A percentile compares a stretch with the other conserved stretches of the same genome.
These are phyloP conservation scores for Globisporangium apiculatum DNA, from an alignment of 352 stramenopile species.

Conservation along the genomic window DNA sequence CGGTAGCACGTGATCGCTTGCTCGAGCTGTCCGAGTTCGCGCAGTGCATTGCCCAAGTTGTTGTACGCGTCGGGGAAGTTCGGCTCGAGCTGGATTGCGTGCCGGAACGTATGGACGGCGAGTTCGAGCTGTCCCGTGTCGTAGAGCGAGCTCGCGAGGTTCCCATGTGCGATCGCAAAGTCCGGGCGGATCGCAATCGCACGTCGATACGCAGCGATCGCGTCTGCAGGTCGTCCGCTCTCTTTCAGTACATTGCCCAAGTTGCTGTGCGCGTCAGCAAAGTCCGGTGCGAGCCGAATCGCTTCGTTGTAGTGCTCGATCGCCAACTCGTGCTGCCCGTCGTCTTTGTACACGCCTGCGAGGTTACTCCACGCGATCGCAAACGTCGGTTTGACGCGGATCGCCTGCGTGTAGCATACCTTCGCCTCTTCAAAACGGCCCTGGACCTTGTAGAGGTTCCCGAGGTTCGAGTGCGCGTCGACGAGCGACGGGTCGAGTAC, in stretches of 20 bases:
- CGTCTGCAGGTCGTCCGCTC: constrained; percentile 53
- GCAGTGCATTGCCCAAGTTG: constrained; percentile 90
- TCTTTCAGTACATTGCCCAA: constrained; percentile 84
- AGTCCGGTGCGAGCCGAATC: constrained; percentile 74
- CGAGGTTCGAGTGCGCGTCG: constrained; percentile 93
- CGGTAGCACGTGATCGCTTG: constrained; percentile 84
- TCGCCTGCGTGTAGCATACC: constrained; percentile 86
- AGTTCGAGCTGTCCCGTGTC: constrained; percentile 79
- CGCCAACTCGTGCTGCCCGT: constrained; percentile 68
- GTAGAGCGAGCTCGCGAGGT: constrained; percentile 89
- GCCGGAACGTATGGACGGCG: constrained; percentile 84
- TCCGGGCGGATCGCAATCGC: constrained; percentile 81
- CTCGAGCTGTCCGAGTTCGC: constrained; percentile 77
- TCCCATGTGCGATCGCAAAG: constrained; percentile 90
- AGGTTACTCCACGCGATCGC: constrained; percentile 92
- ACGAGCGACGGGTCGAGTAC: constrained; percentile 84
- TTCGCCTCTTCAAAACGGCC: constrained; percentile 83
- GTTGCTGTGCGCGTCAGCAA: constrained; percentile 85
- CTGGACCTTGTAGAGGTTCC: constrained; percentile 90
- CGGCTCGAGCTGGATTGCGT: constrained; percentile 89
- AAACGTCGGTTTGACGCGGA: constrained; percentile 85
- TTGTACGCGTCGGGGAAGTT: constrained; percentile 94
- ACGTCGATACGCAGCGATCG: constrained; percentile 80
- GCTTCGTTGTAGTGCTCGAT: constrained; percentile 86
- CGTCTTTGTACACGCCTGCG: constrained; percentile 88